Evolutionary conservation across 495 filamentous ascomycete genomes (phyloP).

Genomic region (Aspergillus leporis): DNA sequence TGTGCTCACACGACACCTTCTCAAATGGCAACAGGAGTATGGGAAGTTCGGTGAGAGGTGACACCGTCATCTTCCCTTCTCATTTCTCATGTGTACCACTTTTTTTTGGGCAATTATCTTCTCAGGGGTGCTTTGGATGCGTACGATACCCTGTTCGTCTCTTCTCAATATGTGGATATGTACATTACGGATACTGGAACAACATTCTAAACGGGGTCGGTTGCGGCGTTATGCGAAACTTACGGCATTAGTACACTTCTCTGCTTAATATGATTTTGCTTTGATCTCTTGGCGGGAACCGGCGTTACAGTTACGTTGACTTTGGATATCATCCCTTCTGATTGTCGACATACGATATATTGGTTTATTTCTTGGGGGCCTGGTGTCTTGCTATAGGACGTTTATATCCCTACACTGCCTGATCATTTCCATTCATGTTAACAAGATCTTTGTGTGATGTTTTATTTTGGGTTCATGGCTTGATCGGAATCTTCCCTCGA

Average conservation of each 20-base stretch:
- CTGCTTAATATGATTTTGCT: constrained; percentile 8
- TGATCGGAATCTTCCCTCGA: not conserved
- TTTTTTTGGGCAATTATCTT: constrained; percentile 8
- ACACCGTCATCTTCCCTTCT: constrained; percentile 10
- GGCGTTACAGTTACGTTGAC: not conserved
- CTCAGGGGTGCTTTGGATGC: constrained; percentile 11
- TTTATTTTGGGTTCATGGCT: not conserved
- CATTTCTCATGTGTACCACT: constrained; percentile 4
- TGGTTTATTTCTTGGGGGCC: not conserved
- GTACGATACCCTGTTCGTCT: constrained; percentile 25
- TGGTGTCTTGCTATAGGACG: not conserved
- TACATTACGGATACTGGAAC: constrained; percentile 26
- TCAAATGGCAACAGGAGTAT: constrained; percentile 74
- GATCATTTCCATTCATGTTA: not conserved
- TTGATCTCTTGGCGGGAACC: not conserved
- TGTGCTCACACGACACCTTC: constrained; percentile 67
- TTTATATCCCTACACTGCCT: not conserved
- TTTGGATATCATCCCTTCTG: not conserved
- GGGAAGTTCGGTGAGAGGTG: constrained; percentile 56
- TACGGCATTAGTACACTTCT: not conserved
- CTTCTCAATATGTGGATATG: constrained; percentile 22
- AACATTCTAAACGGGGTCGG: constrained; percentile 20
- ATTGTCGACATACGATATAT: not conserved
- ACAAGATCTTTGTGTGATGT: not conserved
- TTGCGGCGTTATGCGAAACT: constrained; percentile 18